Conservation (phyloP, 768 basidiomycete genomes). For the Lentinula sp. region DNA sequence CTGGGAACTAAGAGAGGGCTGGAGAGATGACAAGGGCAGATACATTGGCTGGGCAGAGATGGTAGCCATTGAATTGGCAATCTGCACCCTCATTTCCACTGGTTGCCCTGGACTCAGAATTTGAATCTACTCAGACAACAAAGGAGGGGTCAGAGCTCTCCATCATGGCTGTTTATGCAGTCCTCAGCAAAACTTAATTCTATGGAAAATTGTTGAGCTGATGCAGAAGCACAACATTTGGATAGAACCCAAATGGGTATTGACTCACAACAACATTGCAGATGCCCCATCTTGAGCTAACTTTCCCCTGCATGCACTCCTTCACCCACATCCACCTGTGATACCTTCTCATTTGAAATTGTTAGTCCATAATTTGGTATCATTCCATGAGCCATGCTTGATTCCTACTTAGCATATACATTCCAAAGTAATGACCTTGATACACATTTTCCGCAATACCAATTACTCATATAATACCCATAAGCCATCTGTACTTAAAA, state of each 20-base stretch:
- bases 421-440: no score
- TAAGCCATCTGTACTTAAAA: no score
- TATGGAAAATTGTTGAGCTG: constrained; percentile 20
- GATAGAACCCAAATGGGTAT: constrained; percentile 22
- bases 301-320: constrained; percentile 12
- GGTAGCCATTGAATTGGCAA: constrained; percentile 35
- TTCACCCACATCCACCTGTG: not conserved
- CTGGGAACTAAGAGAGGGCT: constrained; percentile 28
- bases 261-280: constrained; percentile 25
- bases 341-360: not conserved
- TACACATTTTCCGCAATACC: no score
- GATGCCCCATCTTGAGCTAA: constrained; percentile 25
- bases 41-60: constrained; percentile 42
- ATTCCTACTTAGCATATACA: no score
- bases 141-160: constrained; percentile 30
- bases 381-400: constrained; percentile 7
- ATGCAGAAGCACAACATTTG: constrained; percentile 15
- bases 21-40: constrained; percentile 17
- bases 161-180: constrained; percentile 16
- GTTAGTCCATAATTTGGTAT: not conserved
- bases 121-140: constrained; percentile 33
- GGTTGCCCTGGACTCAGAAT: constrained; percentile 18
- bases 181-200: constrained; percentile 19
- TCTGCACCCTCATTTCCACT: constrained; percentile 22
- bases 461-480: no score